phyloP scores from a whole-genome alignment of 2,329 filamentous ascomycete species.

The Epichloe typhina region DNA sequence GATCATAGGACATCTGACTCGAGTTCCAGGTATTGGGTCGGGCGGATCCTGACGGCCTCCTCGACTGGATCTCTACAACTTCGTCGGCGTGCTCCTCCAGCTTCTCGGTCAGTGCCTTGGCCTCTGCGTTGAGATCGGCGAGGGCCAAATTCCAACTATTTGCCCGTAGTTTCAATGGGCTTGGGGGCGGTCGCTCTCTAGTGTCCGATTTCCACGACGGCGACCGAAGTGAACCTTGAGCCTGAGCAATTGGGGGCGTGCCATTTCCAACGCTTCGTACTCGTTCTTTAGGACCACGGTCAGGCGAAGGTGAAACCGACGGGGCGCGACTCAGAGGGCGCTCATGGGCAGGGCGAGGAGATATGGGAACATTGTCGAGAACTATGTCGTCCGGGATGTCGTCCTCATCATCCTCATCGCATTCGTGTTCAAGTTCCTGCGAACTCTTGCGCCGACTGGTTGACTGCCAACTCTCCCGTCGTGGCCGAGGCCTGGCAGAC shows the following conservation, averaged over 20 bases:
- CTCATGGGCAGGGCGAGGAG: constrained; percentile 50
- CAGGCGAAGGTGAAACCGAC: constrained; percentile 41
- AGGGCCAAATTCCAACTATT: constrained; percentile 65
- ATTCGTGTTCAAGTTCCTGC: constrained; percentile 62
- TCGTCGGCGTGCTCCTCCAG: constrained; percentile 68
- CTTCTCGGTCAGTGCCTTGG: constrained; percentile 62
- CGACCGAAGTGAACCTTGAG: constrained; percentile 46
- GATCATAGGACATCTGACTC: constrained; percentile 18
- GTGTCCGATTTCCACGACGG: constrained; percentile 39
- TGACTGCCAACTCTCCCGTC: constrained; percentile 61
- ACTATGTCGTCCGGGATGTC: constrained; percentile 70
- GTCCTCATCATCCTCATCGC: constrained; percentile 60
- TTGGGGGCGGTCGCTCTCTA: constrained; percentile 22
- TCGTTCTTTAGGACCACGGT: constrained; percentile 36
- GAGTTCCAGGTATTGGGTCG: constrained; percentile 30
- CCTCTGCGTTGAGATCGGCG: constrained; percentile 56
- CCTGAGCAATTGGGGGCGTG: constrained; percentile 44
- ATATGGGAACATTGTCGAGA: constrained; percentile 72
- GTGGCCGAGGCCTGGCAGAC: constrained; percentile 21
- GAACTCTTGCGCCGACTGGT: constrained; percentile 51
- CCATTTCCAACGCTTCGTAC: constrained; percentile 49
- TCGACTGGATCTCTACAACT: constrained; percentile 26
- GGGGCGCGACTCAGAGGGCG: constrained; percentile 38
- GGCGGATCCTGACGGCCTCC: constrained; percentile 16
- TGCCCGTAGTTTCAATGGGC: constrained; percentile 40